Percentiles rank a stretch among this genome's conserved stretches.
phyloP scores from a whole-genome alignment of 306 rosid species.

The Betula pendula region DNA sequence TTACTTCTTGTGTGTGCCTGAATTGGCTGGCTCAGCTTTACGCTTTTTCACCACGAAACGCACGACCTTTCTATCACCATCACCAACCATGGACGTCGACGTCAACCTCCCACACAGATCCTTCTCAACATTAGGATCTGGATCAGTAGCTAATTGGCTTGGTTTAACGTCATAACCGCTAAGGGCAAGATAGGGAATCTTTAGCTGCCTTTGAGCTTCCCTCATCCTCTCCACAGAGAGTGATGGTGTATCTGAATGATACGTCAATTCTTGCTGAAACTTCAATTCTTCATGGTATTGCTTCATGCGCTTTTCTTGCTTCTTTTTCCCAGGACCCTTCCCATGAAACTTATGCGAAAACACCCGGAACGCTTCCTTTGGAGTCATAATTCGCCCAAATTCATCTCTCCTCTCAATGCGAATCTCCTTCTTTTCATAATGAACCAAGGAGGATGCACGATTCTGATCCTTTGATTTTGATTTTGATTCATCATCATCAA shows the following conservation, averaged over 20 bases:
- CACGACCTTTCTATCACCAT: too few species aligned
- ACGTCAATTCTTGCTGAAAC: conserved; percentile 68
- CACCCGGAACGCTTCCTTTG: conserved; percentile 81
- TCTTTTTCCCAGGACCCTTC: conserved; percentile 93
- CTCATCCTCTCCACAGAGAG: conserved; percentile 90
- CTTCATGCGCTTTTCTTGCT: conserved; percentile 93
- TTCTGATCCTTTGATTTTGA: too few species aligned
- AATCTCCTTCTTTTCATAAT: conserved; percentile 76
- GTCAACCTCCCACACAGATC: too few species aligned
- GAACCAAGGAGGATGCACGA: too few species aligned
- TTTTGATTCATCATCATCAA: too few species aligned
- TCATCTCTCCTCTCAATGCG: conserved; percentile 92
- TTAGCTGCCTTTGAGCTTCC: conserved; percentile 78
- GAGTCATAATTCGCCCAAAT: conserved; percentile 89
- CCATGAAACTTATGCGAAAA: conserved; percentile 91
- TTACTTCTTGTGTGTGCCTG: too few species aligned
- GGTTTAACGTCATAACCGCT: conserved; percentile 92
- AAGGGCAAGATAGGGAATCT: conserved; percentile 92
- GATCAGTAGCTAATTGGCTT: too few species aligned
- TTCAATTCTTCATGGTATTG: conserved; percentile 81
- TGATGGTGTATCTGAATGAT: conserved; percentile 87
- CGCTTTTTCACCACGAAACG: too few species aligned
- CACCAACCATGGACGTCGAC: too few species aligned
- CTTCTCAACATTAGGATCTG: too few species aligned
- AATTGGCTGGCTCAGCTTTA: too few species aligned